Percentiles rank a stretch among this genome's conserved stretches.
phyloP scores from a whole-genome alignment of 768 basidiomycete species.

The Psilocybe cubensis region DNA sequence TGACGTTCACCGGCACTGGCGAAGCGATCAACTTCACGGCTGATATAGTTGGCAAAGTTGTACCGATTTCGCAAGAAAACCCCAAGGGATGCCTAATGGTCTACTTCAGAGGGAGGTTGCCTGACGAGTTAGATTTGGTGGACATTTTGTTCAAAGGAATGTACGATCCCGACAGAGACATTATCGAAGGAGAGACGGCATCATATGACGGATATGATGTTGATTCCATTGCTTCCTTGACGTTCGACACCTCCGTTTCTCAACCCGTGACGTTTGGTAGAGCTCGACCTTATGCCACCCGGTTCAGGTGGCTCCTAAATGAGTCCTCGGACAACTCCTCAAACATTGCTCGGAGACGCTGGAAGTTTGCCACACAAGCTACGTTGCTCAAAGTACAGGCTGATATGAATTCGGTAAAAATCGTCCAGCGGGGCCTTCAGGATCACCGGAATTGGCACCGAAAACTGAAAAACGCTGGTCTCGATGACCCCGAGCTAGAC shows the following conservation, averaged over 20 bases:
- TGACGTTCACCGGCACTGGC: slow-evolving; percentile 3
- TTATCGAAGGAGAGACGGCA: slow-evolving; percentile 3
- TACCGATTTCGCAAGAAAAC: background rate
- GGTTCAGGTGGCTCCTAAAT: slow-evolving; percentile 7
- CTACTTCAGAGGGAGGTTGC: background rate
- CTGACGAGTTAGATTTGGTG: background rate
- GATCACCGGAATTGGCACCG: slow-evolving; percentile 11
- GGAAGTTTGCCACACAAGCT: slow-evolving; percentile 15
- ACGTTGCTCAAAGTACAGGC: slow-evolving; percentile 1
- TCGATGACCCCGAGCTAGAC: background rate
- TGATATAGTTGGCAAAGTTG: background rate
- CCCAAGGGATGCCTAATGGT: background rate
- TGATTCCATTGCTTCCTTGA: background rate
- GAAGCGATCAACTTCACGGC: background rate
- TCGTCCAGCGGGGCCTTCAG: background rate
- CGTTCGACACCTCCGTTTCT: background rate
- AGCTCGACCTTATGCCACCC: background rate
- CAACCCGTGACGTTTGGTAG: slow-evolving; percentile 1
- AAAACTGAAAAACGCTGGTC: background rate
- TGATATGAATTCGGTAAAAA: slow-evolving; percentile 1
- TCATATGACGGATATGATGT: background rate
- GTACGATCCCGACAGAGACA: slow-evolving; percentile 7
- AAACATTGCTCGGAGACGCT: slow-evolving; percentile 9
- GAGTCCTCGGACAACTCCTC: background rate
- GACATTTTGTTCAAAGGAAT: slow-evolving; percentile 1